A percentile compares a stretch with the other conserved stretches of the same genome.
Evolutionary conservation across 2,329 filamentous ascomycete species (phyloP).

Genomic region (Keithomyces neogunnii): DNA sequence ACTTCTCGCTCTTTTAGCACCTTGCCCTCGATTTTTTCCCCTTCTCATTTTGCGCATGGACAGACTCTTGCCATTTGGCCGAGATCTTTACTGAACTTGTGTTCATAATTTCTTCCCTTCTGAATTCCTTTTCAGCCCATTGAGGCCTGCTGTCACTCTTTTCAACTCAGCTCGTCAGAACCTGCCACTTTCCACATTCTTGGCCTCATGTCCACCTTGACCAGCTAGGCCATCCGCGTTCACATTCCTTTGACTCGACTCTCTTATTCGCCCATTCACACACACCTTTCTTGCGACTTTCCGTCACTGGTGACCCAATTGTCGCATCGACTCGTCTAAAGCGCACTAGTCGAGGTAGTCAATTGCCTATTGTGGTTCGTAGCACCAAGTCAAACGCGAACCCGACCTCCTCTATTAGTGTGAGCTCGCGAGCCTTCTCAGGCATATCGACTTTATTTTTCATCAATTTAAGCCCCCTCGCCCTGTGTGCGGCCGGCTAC

Average conservation of each 20-base stretch:
- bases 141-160: background rate
- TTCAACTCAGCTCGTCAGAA: background rate
- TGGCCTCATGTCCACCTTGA: slow-evolving; percentile 1
- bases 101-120: background rate
- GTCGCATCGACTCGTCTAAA: background rate
- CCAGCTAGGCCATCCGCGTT: background rate
- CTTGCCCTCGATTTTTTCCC: background rate
- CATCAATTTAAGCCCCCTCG: too few relatives aligned
- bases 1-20: background rate
- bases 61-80: background rate
- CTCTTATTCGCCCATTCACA: slow-evolving; percentile 1
- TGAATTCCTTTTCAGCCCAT: background rate
- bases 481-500: too few relatives aligned
- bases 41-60: background rate
- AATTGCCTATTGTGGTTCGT: background rate
- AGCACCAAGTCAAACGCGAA: too few relatives aligned
- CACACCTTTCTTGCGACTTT: background rate
- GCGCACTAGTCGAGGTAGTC: background rate
- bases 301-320: slow-evolving; percentile 6
- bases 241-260: slow-evolving; percentile 3
- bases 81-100: background rate
- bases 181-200: slow-evolving; percentile 6
- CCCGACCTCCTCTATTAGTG: too few relatives aligned
- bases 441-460: too few relatives aligned
- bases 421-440: too few relatives aligned